These are phyloP conservation scores for Vinca minor DNA, from an alignment of 257 asterid species.

Conservation along the genomic window DNA sequence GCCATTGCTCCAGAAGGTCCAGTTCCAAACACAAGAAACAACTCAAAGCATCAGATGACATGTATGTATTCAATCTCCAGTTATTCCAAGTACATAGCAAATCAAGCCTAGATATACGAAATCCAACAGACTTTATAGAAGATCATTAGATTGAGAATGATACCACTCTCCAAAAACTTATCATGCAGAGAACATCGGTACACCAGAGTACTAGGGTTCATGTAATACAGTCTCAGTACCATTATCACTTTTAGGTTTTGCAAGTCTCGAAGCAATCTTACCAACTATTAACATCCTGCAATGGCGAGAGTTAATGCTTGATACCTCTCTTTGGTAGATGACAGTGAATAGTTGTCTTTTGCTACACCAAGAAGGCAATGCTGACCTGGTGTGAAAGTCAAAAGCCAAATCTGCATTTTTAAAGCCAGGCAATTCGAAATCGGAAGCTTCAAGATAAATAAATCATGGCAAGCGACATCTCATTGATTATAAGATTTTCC, in stretches of 20 bases:
- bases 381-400: conserved; percentile 81
- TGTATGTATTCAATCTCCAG: conserved; percentile 3
- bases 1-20: background rate
- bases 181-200: conserved; percentile 56
- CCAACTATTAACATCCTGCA: conserved; percentile 95
- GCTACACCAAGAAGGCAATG: conserved; percentile 98
- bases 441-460: conserved; percentile 89
- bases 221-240: conserved; percentile 41
- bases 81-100: conserved; percentile 1
- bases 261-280: conserved; percentile 97
- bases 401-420: conserved; percentile 99
- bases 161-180: conserved; percentile 36
- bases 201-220: conserved; percentile 35
- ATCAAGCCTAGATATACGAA: conserved; percentile 18
- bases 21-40: too few species aligned
- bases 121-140: conserved; percentile 29
- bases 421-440: conserved; percentile 97
- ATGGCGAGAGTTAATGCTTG: conserved; percentile 83
- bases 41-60: conserved; percentile 8
- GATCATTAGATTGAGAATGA: conserved; percentile 40
- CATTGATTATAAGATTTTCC: conserved; percentile 59
- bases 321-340: conserved; percentile 92
- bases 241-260: conserved; percentile 58
- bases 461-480: conserved; percentile 90
- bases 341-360: conserved; percentile 78